Evolutionary conservation across 495 filamentous ascomycete genomes (phyloP), one percentile per base, ranked within the genome.

Genomic region (Monascus purpureus): DNA sequence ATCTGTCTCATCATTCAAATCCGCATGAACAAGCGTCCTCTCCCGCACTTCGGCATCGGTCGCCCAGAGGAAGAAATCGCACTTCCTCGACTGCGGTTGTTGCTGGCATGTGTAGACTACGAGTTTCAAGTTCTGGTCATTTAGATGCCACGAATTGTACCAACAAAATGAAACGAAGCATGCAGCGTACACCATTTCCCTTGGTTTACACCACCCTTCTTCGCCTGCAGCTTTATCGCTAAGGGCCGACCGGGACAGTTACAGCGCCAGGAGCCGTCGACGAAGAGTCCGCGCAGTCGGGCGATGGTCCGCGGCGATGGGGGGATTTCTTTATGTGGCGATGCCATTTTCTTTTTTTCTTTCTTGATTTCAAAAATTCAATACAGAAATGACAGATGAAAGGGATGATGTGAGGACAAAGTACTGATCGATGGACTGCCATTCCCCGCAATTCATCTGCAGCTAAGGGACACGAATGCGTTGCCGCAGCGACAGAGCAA

Each of bases 21-120:
- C 77, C 33, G 56, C 63, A 14, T 68, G 40, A 2, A 75, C 45
- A 6, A 57, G 53, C 8, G 46, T 42, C 40, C 63, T 59, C 43
- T 81, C 75, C 11, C 74, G 64, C 13, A 36, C 37, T 20, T 65
- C 52, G 0, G 79, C 80, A n/a, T 72, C 67, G 17, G 73, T 68
- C 17, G 65, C 61, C 71, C 74, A 86, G 2, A 84, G 53, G 47
- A 83, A 87, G 61, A 85, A 85, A 11, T 61, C 56, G 50, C 81
- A 87, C 23, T 59, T 55, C 25, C 60, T 42, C 1, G 53, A 42
- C 17, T 61, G 55, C 6, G 55, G 46, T 38, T 69, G 65, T 38
- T 69, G 65, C 35, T 69, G 69, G 47, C 80, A 85, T 5, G 62
- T 72, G 44, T 77, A 83, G 50, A 85, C 67, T 71, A 16, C 14